Percentiles rank a stretch among this genome's conserved stretches.
These are phyloP conservation scores for Saturnispora hagleri DNA, from an alignment of 805 yeast species.

Conservation along the genomic window DNA sequence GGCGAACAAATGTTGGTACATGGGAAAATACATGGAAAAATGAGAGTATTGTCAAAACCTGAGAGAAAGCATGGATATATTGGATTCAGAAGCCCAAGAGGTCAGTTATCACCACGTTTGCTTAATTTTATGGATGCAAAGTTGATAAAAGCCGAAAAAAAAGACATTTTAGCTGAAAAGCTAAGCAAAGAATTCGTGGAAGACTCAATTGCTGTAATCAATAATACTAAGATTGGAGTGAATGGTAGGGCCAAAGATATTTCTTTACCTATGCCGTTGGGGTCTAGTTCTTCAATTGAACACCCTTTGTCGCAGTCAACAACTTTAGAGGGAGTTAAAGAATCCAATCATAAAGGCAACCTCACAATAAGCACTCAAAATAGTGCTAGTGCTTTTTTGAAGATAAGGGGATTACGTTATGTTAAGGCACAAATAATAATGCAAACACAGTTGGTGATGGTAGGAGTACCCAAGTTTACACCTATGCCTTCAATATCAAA, in stretches of 20 bases:
- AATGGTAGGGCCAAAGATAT: neutral
- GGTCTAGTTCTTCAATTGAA: too few species aligned
- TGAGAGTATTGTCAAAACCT: constrained; percentile 1
- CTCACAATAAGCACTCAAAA: neutral
- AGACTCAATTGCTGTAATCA: neutral
- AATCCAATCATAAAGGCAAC: neutral
- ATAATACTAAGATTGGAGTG: too few species aligned
- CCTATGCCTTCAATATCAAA: too few species aligned
- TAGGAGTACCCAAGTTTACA: neutral
- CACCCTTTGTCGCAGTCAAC: neutral
- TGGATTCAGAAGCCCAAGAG: constrained; percentile 2
- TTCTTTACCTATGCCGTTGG: neutral
- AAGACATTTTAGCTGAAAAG: neutral
- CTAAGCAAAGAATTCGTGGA: neutral
- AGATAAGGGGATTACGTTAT: neutral
- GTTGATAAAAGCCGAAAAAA: neutral
- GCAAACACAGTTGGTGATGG: neutral
- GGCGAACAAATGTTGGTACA: neutral
- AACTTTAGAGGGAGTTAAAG: neutral
- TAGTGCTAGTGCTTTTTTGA: neutral
- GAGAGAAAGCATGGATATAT: constrained; percentile 1
- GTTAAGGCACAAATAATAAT: neutral
- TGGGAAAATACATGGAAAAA: neutral
- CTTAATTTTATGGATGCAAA: neutral
- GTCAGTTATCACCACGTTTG: neutral